A percentile compares a stretch with the other conserved stretches of the same genome.
Conservation (phyloP, 164 flowering plant genomes). For the Macadamia integrifolia region DNA sequence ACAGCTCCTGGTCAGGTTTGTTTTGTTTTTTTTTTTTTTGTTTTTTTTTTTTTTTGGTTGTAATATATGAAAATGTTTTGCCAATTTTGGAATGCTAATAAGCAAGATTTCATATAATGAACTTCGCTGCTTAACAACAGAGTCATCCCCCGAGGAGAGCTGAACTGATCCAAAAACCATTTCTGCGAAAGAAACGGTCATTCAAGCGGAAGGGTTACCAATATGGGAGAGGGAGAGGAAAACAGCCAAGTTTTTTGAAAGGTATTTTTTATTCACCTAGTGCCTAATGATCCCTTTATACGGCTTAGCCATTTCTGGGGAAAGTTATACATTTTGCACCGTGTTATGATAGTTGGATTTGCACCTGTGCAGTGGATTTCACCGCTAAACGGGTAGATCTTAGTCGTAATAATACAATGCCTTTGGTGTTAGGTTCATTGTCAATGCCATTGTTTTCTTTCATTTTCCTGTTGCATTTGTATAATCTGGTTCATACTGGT, state of each 20-base stretch:
- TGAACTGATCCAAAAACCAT: constrained; percentile 36
- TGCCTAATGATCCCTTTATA: background rate
- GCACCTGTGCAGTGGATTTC: too few relatives aligned
- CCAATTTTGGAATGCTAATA: background rate
- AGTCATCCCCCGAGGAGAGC: constrained; percentile 44
- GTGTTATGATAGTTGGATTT: too few relatives aligned
- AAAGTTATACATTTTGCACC: too few relatives aligned
- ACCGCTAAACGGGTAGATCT: too few relatives aligned
- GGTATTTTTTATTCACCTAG: constrained; percentile 24
- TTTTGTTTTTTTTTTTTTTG: too few relatives aligned
- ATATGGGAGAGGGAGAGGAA: constrained; percentile 49
- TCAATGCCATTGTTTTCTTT: background rate
- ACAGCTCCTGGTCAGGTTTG: background rate
- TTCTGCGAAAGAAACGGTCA: constrained; percentile 57
- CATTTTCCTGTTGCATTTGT: too few relatives aligned
- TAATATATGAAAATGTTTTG: background rate
- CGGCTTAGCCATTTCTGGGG: background rate
- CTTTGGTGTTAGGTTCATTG: too few relatives aligned
- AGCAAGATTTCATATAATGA: constrained; percentile 5
- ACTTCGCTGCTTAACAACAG: constrained; percentile 27
- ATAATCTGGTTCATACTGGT: too few relatives aligned
- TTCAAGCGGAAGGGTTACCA: constrained; percentile 45
- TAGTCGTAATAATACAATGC: too few relatives aligned
- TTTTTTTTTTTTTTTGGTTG: too few relatives aligned
- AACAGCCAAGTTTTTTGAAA: constrained; percentile 31